phyloP scores from a whole-genome alignment of 441 rosid species.

The Daphne laureola region DNA sequence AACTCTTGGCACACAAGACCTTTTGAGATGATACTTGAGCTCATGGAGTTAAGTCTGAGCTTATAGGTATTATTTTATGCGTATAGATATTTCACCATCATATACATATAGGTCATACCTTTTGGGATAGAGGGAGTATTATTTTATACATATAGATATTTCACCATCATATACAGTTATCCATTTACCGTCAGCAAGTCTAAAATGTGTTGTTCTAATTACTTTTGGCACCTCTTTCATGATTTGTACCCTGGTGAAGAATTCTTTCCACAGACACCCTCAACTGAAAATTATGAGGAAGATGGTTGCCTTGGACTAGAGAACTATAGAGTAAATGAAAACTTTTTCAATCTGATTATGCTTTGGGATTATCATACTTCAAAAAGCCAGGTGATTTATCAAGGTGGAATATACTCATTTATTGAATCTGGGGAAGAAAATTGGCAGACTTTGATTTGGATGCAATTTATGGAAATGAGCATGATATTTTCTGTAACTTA shows the following conservation, averaged over 20 bases:
- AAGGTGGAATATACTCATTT: background rate
- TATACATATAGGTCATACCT: too few relatives aligned
- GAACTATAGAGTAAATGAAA: conserved; percentile 12
- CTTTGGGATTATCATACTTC: background rate
- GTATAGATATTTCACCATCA: too few relatives aligned
- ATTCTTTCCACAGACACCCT: conserved; percentile 32
- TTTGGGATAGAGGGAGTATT: too few relatives aligned
- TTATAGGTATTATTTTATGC: too few relatives aligned
- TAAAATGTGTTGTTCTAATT: conserved; percentile 3
- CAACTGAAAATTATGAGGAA: conserved; percentile 27
- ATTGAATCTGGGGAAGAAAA: background rate
- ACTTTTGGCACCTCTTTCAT: conserved; percentile 31
- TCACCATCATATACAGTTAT: too few relatives aligned
- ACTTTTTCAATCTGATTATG: background rate
- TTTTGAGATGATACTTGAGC: too few relatives aligned
- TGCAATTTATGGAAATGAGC: background rate
- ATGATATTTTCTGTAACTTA: background rate
- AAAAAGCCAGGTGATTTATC: background rate
- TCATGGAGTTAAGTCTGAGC: too few relatives aligned
- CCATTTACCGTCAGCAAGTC: background rate
- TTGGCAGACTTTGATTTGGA: background rate
- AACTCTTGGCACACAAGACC: too few relatives aligned
- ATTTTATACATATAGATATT: too few relatives aligned
- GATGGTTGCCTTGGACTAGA: conserved; percentile 23
- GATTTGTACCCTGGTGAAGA: conserved; percentile 36